These are phyloP conservation scores for Arabidopsis thaliana DNA, from an alignment of 345 rosid species.

Conservation along the genomic window TAIR10.1 NC_003070.9:22186501-22187000, in stretches of 20 bases:
- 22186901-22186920: background rate
- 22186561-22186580: too few species aligned
- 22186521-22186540: too few species aligned
- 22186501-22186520: too few species aligned
- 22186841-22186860: background rate
- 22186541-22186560: too few species aligned
- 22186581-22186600: background rate
- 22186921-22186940: background rate
- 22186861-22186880: constrained; percentile 2
- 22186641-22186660: background rate
- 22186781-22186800: too few species aligned
- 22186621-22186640: constrained; percentile 12
- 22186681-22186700: background rate
- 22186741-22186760: background rate
- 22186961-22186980: too few species aligned
- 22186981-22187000: too few species aligned
- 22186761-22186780: background rate
- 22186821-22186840: background rate
- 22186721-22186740: too few species aligned
- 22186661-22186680: background rate
- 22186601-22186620: constrained; percentile 22
- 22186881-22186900: background rate
- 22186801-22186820: background rate
- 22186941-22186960: background rate
- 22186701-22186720: too few species aligned